These are phyloP conservation scores for Crithidia bombi DNA, from an alignment of 208 protist genomes.

Conservation along the genomic window DNA sequence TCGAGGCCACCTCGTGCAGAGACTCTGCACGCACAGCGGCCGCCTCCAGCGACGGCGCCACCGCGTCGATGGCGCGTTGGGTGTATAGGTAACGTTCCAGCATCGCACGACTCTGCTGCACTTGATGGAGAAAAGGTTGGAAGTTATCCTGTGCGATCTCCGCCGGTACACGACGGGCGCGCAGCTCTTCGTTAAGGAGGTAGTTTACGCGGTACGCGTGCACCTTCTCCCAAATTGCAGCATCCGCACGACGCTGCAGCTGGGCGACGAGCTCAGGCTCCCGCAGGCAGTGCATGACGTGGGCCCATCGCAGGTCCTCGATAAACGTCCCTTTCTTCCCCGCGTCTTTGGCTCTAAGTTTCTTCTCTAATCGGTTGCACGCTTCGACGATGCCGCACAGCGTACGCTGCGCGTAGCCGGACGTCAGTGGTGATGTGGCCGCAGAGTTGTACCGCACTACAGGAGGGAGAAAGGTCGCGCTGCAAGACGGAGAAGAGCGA, in stretches of 20 bases:
- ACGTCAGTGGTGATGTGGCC: background rate
- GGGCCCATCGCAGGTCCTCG: constrained; percentile 10
- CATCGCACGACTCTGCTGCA: background rate
- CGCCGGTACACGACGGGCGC: constrained; percentile 9
- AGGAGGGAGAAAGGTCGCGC: background rate
- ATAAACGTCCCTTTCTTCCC: background rate
- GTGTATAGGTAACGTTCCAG: constrained; percentile 5
- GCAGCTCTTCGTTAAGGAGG: constrained; percentile 24
- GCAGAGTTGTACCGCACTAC: constrained; percentile 1
- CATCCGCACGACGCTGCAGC: constrained; percentile 25
- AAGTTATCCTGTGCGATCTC: background rate
- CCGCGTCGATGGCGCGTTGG: background rate
- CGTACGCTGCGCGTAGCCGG: constrained; percentile 1
- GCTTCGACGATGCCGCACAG: background rate
- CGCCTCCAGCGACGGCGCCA: constrained; percentile 25
- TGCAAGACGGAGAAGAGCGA: background rate
- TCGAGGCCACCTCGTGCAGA: constrained; percentile 12
- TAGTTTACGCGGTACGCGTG: constrained; percentile 8
- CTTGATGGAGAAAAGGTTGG: constrained; percentile 1
- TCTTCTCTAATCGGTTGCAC: background rate
- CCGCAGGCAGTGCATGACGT: constrained; percentile 9
- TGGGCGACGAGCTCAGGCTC: background rate
- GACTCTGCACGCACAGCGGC: constrained; percentile 12
- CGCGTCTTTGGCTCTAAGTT: background rate
- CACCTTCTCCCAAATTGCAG: constrained; percentile 19